phyloP scores from a whole-genome alignment of 208 protist genomes.

The Strigomonas culicis region DNA sequence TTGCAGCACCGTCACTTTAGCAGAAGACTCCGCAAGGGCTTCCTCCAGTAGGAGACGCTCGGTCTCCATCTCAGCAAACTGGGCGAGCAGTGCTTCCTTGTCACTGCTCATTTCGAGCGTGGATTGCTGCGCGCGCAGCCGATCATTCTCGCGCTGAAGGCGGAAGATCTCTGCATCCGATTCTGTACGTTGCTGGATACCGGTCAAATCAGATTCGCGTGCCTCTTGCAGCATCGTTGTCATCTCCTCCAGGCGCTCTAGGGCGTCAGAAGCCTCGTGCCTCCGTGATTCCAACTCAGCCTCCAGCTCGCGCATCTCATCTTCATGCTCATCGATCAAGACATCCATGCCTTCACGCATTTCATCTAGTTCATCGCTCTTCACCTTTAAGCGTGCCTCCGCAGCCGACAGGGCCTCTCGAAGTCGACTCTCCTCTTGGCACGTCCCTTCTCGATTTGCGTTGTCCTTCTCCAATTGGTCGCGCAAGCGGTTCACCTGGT shows the following conservation, averaged over 20 bases:
- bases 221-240: slow-evolving; percentile 72
- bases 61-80: slow-evolving; percentile 7
- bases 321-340: slow-evolving; percentile 59
- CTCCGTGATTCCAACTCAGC: slow-evolving; percentile 49
- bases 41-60: not conserved
- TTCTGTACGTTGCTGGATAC: slow-evolving; percentile 39
- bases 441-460: slow-evolving; percentile 25
- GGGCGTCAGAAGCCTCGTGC: slow-evolving; percentile 59
- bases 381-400: slow-evolving; percentile 32
- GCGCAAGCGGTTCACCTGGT: slow-evolving; percentile 50
- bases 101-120: slow-evolving; percentile 16
- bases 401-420: slow-evolving; percentile 31
- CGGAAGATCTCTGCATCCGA: slow-evolving; percentile 73
- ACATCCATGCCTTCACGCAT: slow-evolving; percentile 46
- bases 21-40: not conserved
- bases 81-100: not conserved
- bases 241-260: slow-evolving; percentile 74
- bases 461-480: slow-evolving; percentile 38
- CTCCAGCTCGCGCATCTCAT: slow-evolving; percentile 50
- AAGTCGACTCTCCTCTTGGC: slow-evolving; percentile 35
- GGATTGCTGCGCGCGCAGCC: slow-evolving; percentile 3
- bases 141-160: slow-evolving; percentile 63
- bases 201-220: slow-evolving; percentile 58
- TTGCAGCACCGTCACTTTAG: slow-evolving; percentile 1
- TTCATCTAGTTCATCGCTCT: slow-evolving; percentile 41